Conservation (phyloP, 2,329 filamentous ascomycete species). For the Aspergillus sp. region DNA sequence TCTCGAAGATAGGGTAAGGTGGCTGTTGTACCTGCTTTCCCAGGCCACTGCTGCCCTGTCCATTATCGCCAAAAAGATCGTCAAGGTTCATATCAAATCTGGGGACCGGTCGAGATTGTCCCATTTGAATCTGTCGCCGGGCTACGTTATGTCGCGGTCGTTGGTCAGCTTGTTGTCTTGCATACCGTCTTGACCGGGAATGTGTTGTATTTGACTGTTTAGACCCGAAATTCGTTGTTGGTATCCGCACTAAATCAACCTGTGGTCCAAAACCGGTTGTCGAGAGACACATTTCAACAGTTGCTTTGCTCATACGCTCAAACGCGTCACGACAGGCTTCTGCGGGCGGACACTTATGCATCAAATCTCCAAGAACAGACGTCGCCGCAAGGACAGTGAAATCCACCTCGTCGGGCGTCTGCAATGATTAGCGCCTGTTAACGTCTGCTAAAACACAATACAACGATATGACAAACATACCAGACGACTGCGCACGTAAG, state of each 20-base stretch:
- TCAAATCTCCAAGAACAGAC: conserved; percentile 86
- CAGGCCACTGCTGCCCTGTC: conserved; percentile 32
- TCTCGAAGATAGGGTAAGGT: conserved; percentile 25
- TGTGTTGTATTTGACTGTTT: conserved; percentile 16
- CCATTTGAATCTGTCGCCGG: conserved; percentile 34
- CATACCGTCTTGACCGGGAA: conserved; percentile 11
- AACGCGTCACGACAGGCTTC: conserved; percentile 95
- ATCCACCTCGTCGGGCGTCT: conserved; percentile 93
- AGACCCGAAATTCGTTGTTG: conserved; percentile 16
- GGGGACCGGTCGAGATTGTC: conserved; percentile 48
- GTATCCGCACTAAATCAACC: conserved; percentile 29
- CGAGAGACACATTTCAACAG: conserved; percentile 89
- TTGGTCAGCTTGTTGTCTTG: conserved; percentile 18
- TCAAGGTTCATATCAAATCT: conserved; percentile 60
- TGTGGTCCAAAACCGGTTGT: conserved; percentile 73
- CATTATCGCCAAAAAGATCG: conserved; percentile 51
- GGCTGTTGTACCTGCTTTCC: conserved; percentile 25
- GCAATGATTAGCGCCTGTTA: conserved; percentile 9
- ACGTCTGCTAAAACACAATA: not conserved
- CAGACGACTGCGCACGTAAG: conserved; percentile 79
- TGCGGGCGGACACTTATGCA: conserved; percentile 91
- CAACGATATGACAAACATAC: conserved; percentile 53
- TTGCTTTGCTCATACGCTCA: conserved; percentile 91
- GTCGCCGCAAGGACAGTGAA: conserved; percentile 92
- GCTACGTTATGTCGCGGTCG: conserved; percentile 27